Evolutionary conservation across 306 rosid genomes (phyloP), one percentile per base, ranked within the genome.

Genomic region (Cicer bijugum): DNA sequence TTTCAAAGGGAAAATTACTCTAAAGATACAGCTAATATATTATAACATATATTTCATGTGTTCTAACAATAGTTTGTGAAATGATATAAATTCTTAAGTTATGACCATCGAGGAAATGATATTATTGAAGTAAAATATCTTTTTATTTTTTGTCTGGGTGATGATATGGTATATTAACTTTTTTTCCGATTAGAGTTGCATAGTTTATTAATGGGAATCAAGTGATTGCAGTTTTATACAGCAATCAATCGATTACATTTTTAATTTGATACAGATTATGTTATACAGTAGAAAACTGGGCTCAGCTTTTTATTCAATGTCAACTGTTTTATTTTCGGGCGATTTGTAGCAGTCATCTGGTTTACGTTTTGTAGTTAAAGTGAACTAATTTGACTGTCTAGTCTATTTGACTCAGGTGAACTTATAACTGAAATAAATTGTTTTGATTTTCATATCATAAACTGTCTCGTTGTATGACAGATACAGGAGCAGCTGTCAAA

Each of bases 401-500:
- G 12, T 69, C 71, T 8, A 44, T 78, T 67, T 74, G 40, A 52
- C 38, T 74, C 33, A 38, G 16, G 38, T 43, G 77, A 69, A 64
- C n/a, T 23, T 72, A 28, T 35, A 23, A 69, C 56, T 40, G 78
- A 66, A 23, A 56, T 23, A 48, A 48, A n/a, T 50, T 57, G 39
- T 69, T 11, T 57, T 80, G 14, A 46, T 51, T 64, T 20, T 37
- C 73, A 46, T 72, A 69, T 78, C 10, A 12, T 16, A 61, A 52
- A 44, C 53, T 52, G 33, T 66, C 37, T 69, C 1, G 17, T 20
- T 80, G 44, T 82, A 47, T 83, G 67, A 53, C 82, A 68, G 84
- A 67, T 82, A 77, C 85, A 86, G 77, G 72, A 60, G 71, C 86
- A 82, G 83, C 80, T 72, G 69, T 44, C 84, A 33, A 87, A 70